Evolutionary conservation across 2,329 filamentous ascomycete genomes (phyloP).

Genomic region (Colletotrichum tabaci): DNA sequence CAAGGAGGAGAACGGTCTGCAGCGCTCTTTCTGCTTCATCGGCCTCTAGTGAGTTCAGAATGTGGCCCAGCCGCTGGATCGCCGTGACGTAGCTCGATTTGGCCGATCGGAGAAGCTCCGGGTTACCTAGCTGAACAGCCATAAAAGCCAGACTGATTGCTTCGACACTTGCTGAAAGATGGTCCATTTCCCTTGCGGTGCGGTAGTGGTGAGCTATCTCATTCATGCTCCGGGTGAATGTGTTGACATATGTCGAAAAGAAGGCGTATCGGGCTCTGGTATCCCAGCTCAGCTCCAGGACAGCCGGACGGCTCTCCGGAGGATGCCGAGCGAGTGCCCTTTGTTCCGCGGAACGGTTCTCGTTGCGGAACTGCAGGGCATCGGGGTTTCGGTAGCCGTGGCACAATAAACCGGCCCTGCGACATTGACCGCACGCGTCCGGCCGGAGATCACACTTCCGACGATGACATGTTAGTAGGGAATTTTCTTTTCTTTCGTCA

Average conservation of each 20-base stretch:
- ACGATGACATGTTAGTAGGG: background rate
- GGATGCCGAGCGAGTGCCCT: constrained; percentile 25
- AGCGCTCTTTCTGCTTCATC: constrained; percentile 42
- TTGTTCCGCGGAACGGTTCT: constrained; percentile 43
- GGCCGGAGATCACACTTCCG: constrained; percentile 45
- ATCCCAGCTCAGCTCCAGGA: constrained; percentile 41
- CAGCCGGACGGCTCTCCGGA: background rate
- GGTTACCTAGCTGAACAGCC: constrained; percentile 29
- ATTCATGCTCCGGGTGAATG: constrained; percentile 45
- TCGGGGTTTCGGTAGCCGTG: constrained; percentile 46
- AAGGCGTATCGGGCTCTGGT: constrained; percentile 45
- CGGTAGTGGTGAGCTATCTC: constrained; percentile 43
- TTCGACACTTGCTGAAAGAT: constrained; percentile 46
- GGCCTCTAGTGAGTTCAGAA: background rate
- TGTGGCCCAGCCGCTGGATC: constrained; percentile 3
- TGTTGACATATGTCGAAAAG: constrained; percentile 45
- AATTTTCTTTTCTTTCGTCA: no score
- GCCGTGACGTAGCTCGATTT: constrained; percentile 21
- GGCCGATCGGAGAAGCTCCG: constrained; percentile 32
- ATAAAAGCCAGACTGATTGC: constrained; percentile 47
- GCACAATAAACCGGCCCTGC: constrained; percentile 45
- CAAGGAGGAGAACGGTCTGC: constrained; percentile 47
- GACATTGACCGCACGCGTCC: constrained; percentile 46
- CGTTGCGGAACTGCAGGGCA: constrained; percentile 46
- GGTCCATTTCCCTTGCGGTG: constrained; percentile 19